Conservation (phyloP, 805 yeast genomes). For the Metschnikowia rubicola region DNA sequence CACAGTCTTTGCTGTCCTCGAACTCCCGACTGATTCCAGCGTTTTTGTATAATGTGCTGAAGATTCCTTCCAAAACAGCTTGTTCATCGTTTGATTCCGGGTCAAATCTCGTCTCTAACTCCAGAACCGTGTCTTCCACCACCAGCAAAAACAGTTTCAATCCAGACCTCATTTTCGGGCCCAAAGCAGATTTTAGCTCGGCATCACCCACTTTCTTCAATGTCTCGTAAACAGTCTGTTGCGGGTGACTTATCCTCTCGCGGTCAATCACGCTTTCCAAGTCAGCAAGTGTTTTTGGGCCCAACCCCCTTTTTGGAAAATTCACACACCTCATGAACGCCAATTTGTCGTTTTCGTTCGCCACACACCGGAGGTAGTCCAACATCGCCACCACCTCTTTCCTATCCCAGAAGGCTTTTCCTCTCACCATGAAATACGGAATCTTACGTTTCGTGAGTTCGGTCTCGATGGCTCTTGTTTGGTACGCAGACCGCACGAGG, state of each 20-base stretch:
- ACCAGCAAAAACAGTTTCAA: slow-evolving; percentile 27
- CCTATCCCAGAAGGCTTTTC: slow-evolving; percentile 76
- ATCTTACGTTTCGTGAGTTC: slow-evolving; percentile 53
- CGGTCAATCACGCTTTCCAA: slow-evolving; percentile 22
- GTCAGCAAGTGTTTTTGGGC: slow-evolving; percentile 46
- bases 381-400: slow-evolving; percentile 62
- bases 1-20: slow-evolving; percentile 23
- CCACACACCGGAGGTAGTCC: slow-evolving; percentile 61
- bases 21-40: slow-evolving; percentile 32
- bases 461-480: slow-evolving; percentile 61
- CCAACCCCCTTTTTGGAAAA: slow-evolving; percentile 66
- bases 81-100: neutral
- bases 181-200: slow-evolving; percentile 6
- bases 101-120: slow-evolving; percentile 6
- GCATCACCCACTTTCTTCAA: slow-evolving; percentile 9
- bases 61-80: slow-evolving; percentile 13
- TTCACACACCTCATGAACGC: slow-evolving; percentile 58
- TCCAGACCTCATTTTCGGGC: slow-evolving; percentile 12
- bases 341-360: slow-evolving; percentile 54
- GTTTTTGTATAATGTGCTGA: slow-evolving; percentile 22
- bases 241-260: slow-evolving; percentile 1
- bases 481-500: slow-evolving; percentile 61
- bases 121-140: slow-evolving; percentile 20
- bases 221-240: slow-evolving; percentile 7
- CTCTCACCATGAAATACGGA: slow-evolving; percentile 68